phyloP scores from a whole-genome alignment of 257 asterid species.

The Thymus quinquecostatus region DNA sequence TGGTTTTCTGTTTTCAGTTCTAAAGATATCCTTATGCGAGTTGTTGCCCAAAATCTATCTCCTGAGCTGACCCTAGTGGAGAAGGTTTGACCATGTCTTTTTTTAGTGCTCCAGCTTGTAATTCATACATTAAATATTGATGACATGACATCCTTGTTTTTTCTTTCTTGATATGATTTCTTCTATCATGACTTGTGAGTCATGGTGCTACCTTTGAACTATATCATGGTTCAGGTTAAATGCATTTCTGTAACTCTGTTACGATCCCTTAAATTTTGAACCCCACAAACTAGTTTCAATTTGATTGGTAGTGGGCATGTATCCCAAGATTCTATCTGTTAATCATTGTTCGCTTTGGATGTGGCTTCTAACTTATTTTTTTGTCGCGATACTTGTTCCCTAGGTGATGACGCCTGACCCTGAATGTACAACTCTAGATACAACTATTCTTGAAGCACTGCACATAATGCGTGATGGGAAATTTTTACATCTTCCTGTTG shows the following conservation, averaged over 20 bases:
- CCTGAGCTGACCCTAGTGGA: slow-evolving; percentile 91
- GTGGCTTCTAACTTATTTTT: slow-evolving; percentile 25
- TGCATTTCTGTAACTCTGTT: background rate
- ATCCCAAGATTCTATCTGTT: slow-evolving; percentile 3
- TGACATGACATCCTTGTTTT: background rate
- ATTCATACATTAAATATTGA: background rate
- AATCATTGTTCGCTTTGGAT: slow-evolving; percentile 18
- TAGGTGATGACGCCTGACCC: slow-evolving; percentile 96
- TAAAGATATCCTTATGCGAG: slow-evolving; percentile 89
- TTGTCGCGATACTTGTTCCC: slow-evolving; percentile 29
- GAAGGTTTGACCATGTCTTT: slow-evolving; percentile 59
- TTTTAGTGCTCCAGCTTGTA: slow-evolving; percentile 19
- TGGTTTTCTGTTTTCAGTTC: slow-evolving; percentile 53
- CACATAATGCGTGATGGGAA: slow-evolving; percentile 94
- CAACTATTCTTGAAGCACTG: slow-evolving; percentile 88
- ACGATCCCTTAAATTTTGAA: slow-evolving; percentile 9
- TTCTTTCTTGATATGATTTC: slow-evolving; percentile 9
- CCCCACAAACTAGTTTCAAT: background rate
- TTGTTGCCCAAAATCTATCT: slow-evolving; percentile 88
- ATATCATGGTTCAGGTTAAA: background rate
- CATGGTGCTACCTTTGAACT: slow-evolving; percentile 22
- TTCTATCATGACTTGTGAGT: background rate
- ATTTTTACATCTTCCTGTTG: slow-evolving; percentile 90
- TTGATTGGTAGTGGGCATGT: slow-evolving; percentile 19
- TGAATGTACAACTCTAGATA: slow-evolving; percentile 81